phyloP scores from a whole-genome alignment of 257 asterid species.

The Solanum corneliomulleri region DNA sequence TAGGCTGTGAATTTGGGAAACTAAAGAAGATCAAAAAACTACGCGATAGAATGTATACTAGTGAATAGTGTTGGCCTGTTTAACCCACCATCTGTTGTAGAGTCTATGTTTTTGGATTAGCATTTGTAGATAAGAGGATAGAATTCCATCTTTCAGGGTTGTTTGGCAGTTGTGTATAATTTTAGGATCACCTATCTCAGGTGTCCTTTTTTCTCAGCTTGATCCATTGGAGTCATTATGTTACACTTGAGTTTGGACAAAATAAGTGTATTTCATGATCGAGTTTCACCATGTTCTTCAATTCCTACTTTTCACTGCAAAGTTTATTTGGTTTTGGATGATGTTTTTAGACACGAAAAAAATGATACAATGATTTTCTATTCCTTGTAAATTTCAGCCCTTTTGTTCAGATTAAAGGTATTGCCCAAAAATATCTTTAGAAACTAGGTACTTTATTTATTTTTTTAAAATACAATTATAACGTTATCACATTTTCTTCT shows the following conservation, averaged over 20 bases:
- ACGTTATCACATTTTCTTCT: neutral
- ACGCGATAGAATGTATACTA: neutral
- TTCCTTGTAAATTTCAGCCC: too few species aligned
- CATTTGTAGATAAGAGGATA: slow-evolving; percentile 8
- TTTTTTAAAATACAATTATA: too few species aligned
- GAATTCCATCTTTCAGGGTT: slow-evolving; percentile 24
- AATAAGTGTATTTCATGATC: too few species aligned
- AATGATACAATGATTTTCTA: neutral
- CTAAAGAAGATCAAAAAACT: neutral
- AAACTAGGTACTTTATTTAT: neutral
- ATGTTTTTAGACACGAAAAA: neutral
- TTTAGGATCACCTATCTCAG: slow-evolving; percentile 29
- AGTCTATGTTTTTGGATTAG: slow-evolving; percentile 3
- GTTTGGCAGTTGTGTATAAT: slow-evolving; percentile 12
- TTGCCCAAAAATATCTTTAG: neutral
- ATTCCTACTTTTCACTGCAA: neutral
- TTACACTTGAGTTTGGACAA: neutral
- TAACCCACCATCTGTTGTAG: neutral
- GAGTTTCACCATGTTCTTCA: too few species aligned
- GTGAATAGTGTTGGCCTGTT: neutral
- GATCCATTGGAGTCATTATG: neutral
- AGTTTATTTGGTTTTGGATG: neutral
- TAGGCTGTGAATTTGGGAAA: slow-evolving; percentile 2
- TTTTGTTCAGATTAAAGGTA: neutral
- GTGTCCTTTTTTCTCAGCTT: slow-evolving; percentile 9